These are phyloP conservation scores for Bryum argenteum DNA, from an alignment of 225 moss, liverwort and hornwort genomes.

Conservation along the genomic window DNA sequence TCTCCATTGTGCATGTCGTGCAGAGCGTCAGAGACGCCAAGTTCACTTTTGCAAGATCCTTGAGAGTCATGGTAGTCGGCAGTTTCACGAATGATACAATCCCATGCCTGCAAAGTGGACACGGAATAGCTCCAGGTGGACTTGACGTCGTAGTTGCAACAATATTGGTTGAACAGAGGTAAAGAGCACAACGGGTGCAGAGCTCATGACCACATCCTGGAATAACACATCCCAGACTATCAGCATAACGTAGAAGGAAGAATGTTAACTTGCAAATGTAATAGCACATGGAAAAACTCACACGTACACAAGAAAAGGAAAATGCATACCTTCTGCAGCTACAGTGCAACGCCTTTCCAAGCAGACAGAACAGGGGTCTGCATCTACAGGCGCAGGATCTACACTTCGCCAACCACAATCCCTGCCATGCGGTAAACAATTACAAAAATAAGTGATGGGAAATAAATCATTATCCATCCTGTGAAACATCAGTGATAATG, in stretches of 20 bases:
- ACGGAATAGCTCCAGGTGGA: slow-evolving; percentile 85
- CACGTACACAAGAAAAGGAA: not conserved
- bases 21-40: slow-evolving; percentile 75
- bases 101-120: slow-evolving; percentile 88
- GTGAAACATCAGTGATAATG: not conserved
- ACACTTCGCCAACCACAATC: slow-evolving; percentile 95
- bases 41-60: slow-evolving; percentile 76
- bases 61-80: slow-evolving; percentile 70
- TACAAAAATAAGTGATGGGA: slow-evolving; percentile 10
- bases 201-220: slow-evolving; percentile 92
- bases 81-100: slow-evolving; percentile 79
- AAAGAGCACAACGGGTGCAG: slow-evolving; percentile 92
- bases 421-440: slow-evolving; percentile 42
- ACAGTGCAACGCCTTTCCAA: slow-evolving; percentile 90
- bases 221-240: slow-evolving; percentile 20
- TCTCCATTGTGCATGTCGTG: slow-evolving; percentile 83
- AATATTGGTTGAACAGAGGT: slow-evolving; percentile 92
- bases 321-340: slow-evolving; percentile 75
- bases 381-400: slow-evolving; percentile 70
- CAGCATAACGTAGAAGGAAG: not conserved
- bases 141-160: slow-evolving; percentile 64
- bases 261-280: not conserved
- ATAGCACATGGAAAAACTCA: not conserved
- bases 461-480: not conserved
- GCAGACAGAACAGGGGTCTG: slow-evolving; percentile 90